Conservation (phyloP, 2,329 filamentous ascomycete species). For the Colletotrichum tropicicola region DNA sequence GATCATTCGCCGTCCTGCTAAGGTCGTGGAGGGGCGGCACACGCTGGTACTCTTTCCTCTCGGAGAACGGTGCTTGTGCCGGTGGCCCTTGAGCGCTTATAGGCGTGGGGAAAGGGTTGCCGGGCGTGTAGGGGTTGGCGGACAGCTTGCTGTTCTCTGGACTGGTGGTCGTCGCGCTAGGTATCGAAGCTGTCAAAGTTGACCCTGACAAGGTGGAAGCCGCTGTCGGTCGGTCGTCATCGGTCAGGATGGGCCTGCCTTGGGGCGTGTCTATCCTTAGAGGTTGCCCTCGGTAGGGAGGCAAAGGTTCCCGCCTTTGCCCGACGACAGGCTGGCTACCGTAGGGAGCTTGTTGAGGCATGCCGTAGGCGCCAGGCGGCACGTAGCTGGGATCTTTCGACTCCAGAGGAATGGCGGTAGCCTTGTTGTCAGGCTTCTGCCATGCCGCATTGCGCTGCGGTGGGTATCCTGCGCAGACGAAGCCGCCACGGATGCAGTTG, state of each 20-base stretch:
- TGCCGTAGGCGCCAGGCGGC: constrained; percentile 69
- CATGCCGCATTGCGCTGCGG: constrained; percentile 76
- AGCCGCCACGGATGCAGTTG: constrained; percentile 91
- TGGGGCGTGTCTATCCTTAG: constrained; percentile 72
- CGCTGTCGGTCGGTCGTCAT: constrained; percentile 68
- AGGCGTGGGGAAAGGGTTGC: constrained; percentile 69
- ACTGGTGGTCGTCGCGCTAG: constrained; percentile 65
- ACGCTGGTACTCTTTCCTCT: constrained; percentile 68
- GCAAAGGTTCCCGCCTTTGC: constrained; percentile 64
- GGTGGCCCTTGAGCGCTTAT: constrained; percentile 64
- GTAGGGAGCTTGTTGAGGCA: constrained; percentile 58
- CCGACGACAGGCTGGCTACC: constrained; percentile 42
- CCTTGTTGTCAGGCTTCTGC: constrained; percentile 79
- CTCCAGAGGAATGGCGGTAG: constrained; percentile 77
- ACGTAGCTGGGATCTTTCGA: constrained; percentile 79
- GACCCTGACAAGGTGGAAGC: neutral
- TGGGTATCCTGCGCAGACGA: constrained; percentile 91
- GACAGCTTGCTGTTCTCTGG: constrained; percentile 71
- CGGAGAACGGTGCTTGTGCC: constrained; percentile 50
- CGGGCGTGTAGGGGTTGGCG: constrained; percentile 61
- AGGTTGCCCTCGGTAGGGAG: constrained; percentile 68
- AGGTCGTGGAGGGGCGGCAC: constrained; percentile 69
- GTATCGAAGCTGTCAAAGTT: constrained; percentile 49
- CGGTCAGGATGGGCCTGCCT: constrained; percentile 61
- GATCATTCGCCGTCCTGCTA: constrained; percentile 56